Percentiles rank a stretch among this genome's conserved stretches.
phyloP scores from a whole-genome alignment of 345 rosid species.

The Sapria himalayana region DNA sequence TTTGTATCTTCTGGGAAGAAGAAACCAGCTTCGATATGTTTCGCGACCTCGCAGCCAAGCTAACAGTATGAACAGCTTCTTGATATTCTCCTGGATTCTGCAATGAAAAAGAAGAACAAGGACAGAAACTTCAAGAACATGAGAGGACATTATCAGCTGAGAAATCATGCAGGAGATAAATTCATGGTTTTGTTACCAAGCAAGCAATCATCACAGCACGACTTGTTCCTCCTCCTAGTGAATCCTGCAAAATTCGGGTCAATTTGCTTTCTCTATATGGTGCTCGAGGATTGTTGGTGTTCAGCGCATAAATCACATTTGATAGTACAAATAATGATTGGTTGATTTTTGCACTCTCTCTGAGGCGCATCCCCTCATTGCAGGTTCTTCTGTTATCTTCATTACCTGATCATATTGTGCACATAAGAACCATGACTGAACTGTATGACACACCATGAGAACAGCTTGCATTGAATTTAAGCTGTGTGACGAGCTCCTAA shows the following conservation, averaged over 20 bases:
- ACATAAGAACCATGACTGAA: no score
- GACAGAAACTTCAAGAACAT: neutral
- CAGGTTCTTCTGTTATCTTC: constrained; percentile 82
- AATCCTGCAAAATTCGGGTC: constrained; percentile 83
- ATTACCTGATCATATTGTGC: constrained; percentile 34
- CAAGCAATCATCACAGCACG: constrained; percentile 81
- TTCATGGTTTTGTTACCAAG: constrained; percentile 23
- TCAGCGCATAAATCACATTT: constrained; percentile 74
- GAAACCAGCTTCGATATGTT: constrained; percentile 39
- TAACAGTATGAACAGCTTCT: constrained; percentile 74
- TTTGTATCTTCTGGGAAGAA: constrained; percentile 28
- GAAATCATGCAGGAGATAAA: no score
- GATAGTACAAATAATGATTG: constrained; percentile 76
- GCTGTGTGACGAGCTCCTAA: no score
- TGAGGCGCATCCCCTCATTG: constrained; percentile 71
- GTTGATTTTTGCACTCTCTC: constrained; percentile 78
- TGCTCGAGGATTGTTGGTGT: constrained; percentile 41
- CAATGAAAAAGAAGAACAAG: neutral
- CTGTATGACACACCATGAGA: no score
- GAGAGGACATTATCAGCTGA: neutral
- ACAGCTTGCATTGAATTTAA: no score
- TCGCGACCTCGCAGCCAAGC: constrained; percentile 84
- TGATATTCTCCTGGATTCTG: constrained; percentile 92
- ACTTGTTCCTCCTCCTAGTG: constrained; percentile 89
- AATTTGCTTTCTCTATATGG: constrained; percentile 89